Conservation (phyloP, 2,329 filamentous ascomycete species). For the Trichoderma aggressivum region DNA sequence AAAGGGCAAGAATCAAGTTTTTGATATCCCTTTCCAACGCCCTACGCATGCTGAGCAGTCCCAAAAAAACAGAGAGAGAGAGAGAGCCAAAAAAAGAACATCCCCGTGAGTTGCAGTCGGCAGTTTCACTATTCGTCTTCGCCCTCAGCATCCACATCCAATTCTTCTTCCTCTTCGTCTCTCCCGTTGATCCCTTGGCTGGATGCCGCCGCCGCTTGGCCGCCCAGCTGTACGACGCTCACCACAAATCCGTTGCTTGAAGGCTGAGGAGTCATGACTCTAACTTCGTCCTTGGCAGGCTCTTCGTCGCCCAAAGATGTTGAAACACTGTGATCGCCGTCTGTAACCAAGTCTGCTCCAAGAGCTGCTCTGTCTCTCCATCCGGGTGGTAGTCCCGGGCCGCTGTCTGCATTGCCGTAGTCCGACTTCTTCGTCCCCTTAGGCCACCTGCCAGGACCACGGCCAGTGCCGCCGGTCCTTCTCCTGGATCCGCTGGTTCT, state of each 20-base stretch:
- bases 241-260: conserved; percentile 23
- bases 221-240: conserved; percentile 24
- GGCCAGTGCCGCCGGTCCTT: conserved; percentile 60
- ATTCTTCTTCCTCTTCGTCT: conserved; percentile 5
- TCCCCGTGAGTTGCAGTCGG: conserved; percentile 24
- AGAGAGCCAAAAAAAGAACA: not conserved
- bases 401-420: conserved; percentile 64
- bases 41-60: not conserved
- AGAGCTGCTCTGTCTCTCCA: conserved; percentile 41
- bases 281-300: conserved; percentile 33
- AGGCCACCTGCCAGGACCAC: conserved; percentile 63
- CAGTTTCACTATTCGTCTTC: conserved; percentile 32
- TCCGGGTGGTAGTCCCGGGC: conserved; percentile 59
- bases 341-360: not conserved
- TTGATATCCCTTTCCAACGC: not conserved
- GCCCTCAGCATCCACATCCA: conserved; percentile 35
- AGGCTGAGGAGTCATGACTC: conserved; percentile 30
- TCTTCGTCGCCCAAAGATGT: conserved; percentile 23
- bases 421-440: conserved; percentile 67
- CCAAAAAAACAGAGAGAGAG: not conserved
- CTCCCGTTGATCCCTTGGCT: not conserved
- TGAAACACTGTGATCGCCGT: not conserved
- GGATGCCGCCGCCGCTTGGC: conserved; percentile 11
- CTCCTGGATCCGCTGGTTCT: conserved; percentile 46
- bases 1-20: not conserved